A percentile compares a stretch with the other conserved stretches of the same genome.
phyloP scores from a whole-genome alignment of 2,329 filamentous ascomycete genomes.

The Parafenestella ontariensis region DNA sequence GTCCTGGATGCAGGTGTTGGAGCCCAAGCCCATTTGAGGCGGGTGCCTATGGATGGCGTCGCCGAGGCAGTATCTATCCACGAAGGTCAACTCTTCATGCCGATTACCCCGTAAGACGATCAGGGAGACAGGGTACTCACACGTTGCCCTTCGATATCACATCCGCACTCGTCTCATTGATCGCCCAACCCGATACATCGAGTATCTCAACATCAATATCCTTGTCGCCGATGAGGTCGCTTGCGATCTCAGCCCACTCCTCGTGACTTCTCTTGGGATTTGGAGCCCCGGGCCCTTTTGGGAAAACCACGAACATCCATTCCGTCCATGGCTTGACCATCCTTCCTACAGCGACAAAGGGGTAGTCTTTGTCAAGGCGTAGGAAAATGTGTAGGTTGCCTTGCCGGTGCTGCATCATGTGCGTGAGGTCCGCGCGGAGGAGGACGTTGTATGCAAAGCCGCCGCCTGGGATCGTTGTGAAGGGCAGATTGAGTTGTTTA shows the following conservation, averaged over 20 bases:
- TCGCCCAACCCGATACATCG: constrained; percentile 15
- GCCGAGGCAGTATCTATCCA: constrained; percentile 9
- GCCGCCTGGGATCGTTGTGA: constrained; percentile 55
- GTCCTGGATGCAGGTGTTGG: constrained; percentile 45
- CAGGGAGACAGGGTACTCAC: constrained; percentile 2
- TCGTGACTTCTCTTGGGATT: constrained; percentile 7
- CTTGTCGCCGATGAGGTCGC: constrained; percentile 16
- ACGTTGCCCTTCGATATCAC: constrained; percentile 17
- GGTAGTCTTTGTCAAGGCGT: constrained; percentile 60
- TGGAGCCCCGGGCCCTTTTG: constrained; percentile 12
- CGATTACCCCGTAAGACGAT: no score
- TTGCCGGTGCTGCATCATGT: constrained; percentile 57
- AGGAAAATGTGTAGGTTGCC: constrained; percentile 69
- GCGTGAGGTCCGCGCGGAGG: constrained; percentile 59
- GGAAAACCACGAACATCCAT: constrained; percentile 52
- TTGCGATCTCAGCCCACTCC: constrained; percentile 17
- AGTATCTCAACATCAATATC: constrained; percentile 16
- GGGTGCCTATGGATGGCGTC: constrained; percentile 34
- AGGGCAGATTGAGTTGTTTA: constrained; percentile 55
- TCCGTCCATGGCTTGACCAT: constrained; percentile 71
- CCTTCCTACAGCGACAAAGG: constrained; percentile 59
- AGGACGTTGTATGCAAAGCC: constrained; percentile 60
- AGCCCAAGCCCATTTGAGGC: constrained; percentile 31
- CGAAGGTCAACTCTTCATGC: background rate
- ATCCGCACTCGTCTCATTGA: constrained; percentile 25